Conservation (phyloP, 148 eudicot genomes). For the Amaranthus cruentus region DNA sequence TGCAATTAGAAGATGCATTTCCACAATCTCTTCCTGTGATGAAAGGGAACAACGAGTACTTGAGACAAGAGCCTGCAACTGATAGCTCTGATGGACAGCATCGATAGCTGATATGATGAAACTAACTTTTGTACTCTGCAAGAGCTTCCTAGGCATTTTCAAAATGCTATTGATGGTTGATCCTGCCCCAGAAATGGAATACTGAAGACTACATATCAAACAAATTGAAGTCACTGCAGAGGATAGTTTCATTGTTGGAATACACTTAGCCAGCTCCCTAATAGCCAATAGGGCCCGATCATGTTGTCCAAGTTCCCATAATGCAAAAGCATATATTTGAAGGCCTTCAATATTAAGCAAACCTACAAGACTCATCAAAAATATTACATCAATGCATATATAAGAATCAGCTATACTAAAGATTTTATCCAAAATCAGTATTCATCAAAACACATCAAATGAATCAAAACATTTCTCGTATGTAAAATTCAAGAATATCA, state of each 20-base stretch:
- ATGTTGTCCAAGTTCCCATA: slow-evolving; percentile 69
- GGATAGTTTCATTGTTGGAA: slow-evolving; percentile 41
- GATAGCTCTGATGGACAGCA: slow-evolving; percentile 57
- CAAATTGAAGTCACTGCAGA: slow-evolving; percentile 49
- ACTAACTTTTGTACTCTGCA: slow-evolving; percentile 72
- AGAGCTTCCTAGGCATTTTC: slow-evolving; percentile 58
- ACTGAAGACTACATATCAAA: slow-evolving; percentile 60
- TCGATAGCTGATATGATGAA: slow-evolving; percentile 76
- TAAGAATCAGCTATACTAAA: neutral
- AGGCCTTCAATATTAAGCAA: slow-evolving; percentile 66
- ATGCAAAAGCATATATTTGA: slow-evolving; percentile 71
- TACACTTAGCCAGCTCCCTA: slow-evolving; percentile 47
- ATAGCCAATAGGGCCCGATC: slow-evolving; percentile 57
- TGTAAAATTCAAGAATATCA: neutral
- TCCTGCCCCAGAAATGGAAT: slow-evolving; percentile 61
- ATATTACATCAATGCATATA: neutral
- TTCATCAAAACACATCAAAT: neutral
- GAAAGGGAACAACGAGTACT: slow-evolving; percentile 49
- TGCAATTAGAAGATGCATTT: slow-evolving; percentile 72
- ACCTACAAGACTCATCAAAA: slow-evolving; percentile 43
- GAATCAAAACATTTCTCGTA: too few species aligned
- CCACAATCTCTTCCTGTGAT: slow-evolving; percentile 51
- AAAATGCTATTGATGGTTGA: slow-evolving; percentile 51
- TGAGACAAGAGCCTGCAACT: slow-evolving; percentile 63
- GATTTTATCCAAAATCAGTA: neutral